These are phyloP conservation scores for Ciborinia camelliae DNA, from an alignment of 2,329 filamentous ascomycete species.

Conservation along the genomic window DNA sequence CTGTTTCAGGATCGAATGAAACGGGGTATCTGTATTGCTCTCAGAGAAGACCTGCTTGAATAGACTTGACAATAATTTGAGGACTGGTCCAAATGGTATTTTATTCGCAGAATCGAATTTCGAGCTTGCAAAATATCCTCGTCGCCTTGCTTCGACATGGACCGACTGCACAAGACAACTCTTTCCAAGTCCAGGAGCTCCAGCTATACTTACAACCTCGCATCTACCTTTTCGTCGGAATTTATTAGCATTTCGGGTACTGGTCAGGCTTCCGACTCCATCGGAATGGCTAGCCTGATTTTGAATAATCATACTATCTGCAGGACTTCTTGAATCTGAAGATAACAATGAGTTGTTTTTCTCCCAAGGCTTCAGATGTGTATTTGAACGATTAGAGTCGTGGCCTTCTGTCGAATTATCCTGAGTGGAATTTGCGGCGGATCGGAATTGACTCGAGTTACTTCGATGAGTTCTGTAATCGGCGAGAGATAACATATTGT, in stretches of 20 bases:
- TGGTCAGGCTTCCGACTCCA: slow-evolving; percentile 33
- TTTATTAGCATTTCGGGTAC: slow-evolving; percentile 42
- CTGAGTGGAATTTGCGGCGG: slow-evolving; percentile 26
- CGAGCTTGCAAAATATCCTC: slow-evolving; percentile 62
- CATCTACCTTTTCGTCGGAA: slow-evolving; percentile 60
- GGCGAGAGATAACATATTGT: slow-evolving; percentile 6
- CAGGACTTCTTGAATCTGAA: slow-evolving; percentile 26
- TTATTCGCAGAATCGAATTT: slow-evolving; percentile 62
- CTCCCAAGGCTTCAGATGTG: slow-evolving; percentile 31
- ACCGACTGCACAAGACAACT: slow-evolving; percentile 62
- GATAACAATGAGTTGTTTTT: slow-evolving; percentile 29
- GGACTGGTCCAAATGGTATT: slow-evolving; percentile 59
- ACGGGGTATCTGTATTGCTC: slow-evolving; percentile 60
- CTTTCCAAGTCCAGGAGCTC: slow-evolving; percentile 62
- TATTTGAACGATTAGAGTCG: slow-evolving; percentile 23
- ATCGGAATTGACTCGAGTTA: slow-evolving; percentile 25
- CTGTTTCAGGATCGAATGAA: slow-evolving; percentile 59
- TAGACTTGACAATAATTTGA: slow-evolving; percentile 62
- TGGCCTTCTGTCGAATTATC: slow-evolving; percentile 29
- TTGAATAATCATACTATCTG: slow-evolving; percentile 25
- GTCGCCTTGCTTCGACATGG: slow-evolving; percentile 56
- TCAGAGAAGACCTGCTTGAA: slow-evolving; percentile 68
- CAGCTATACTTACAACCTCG: slow-evolving; percentile 60
- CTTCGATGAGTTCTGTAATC: slow-evolving; percentile 21
- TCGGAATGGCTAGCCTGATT: slow-evolving; percentile 29